phyloP scores from a whole-genome alignment of 116 monocot genomes.

The Zostera marina region DNA sequence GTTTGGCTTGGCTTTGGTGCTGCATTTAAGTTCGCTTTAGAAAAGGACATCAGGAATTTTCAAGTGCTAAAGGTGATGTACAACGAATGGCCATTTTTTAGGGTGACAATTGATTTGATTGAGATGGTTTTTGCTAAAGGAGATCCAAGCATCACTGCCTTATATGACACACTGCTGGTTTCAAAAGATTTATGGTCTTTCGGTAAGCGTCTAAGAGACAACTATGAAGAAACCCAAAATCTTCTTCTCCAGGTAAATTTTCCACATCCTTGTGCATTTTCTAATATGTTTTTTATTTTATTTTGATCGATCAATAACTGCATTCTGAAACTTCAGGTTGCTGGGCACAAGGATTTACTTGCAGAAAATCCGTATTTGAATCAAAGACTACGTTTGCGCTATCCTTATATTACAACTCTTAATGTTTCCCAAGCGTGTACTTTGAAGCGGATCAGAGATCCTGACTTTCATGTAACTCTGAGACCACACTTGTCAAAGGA shows the following conservation, averaged over 20 bases:
- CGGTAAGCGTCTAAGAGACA: conserved; percentile 52
- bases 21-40: conserved; percentile 52
- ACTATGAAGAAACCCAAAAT: conserved; percentile 55
- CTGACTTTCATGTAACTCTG: conserved; percentile 21
- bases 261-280: background rate
- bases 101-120: conserved; percentile 92
- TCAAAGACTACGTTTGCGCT: conserved; percentile 50
- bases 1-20: conserved; percentile 82
- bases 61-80: conserved; percentile 56
- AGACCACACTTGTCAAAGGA: conserved; percentile 49
- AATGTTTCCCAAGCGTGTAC: conserved; percentile 74
- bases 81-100: conserved; percentile 92
- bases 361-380: conserved; percentile 74
- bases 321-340: conserved; percentile 26
- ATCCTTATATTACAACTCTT: conserved; percentile 72
- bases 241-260: conserved; percentile 75
- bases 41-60: conserved; percentile 48
- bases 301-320: background rate
- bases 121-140: conserved; percentile 99
- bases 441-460: conserved; percentile 65
- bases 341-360: conserved; percentile 68
- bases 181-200: conserved; percentile 69
- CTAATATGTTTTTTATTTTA: background rate
- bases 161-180: conserved; percentile 91
- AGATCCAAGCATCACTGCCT: conserved; percentile 71